Evolutionary conservation across 176 grass and related monocot genomes (phyloP), one percentile per base, ranked within the genome.

Genomic region (Tillandsia fasciculata): DNA sequence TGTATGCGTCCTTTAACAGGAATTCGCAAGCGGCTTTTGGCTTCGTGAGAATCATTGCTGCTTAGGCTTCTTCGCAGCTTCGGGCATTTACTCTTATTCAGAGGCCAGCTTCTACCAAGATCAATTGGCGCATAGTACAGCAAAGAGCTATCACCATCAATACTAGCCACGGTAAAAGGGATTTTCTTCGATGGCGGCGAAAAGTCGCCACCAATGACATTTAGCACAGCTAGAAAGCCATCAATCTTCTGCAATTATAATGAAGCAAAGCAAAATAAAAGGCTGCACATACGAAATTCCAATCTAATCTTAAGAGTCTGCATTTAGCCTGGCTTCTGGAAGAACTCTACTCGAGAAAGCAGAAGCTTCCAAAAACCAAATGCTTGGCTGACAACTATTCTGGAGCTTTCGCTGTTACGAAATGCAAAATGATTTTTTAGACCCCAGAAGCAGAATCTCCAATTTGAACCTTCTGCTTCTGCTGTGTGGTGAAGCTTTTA

Each of bases 1-100:
- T 97, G 93, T 69, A 97, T 77, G 69, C 89, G 50, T 68, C 93
- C 93, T 84, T 92, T 97, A 70, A 92, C 74, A 51, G 93, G 93
- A 73, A 97, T 92, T 61, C 80, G 78, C 68, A 97, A 67, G 29
- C 84, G 86, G 71, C 84, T 97, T 76, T 90, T 92, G 12, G 61
- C 69, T 74, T 81, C 81, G 64, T 76, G 72, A 67, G 93, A 90
- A 68, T 97, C 75, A 74, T 79, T 79, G 77, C 77, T 92, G 1
- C 53, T 57, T 15, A 57, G 53, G 53, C 53, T 57, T 57, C 53
- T 57, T 57, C 13, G 12, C 53, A 57, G 72, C 77, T 86, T 84
- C 63, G 78, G 70, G 48, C 87, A 81, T 79, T 68, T 69, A 53
- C 58, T 78, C 56, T 78, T 91, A 68, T 78, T 90, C 13, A 71